These are phyloP conservation scores for Cladosporium sp. DNA, from an alignment of 2,329 filamentous ascomycete species.

Conservation along the genomic window DNA sequence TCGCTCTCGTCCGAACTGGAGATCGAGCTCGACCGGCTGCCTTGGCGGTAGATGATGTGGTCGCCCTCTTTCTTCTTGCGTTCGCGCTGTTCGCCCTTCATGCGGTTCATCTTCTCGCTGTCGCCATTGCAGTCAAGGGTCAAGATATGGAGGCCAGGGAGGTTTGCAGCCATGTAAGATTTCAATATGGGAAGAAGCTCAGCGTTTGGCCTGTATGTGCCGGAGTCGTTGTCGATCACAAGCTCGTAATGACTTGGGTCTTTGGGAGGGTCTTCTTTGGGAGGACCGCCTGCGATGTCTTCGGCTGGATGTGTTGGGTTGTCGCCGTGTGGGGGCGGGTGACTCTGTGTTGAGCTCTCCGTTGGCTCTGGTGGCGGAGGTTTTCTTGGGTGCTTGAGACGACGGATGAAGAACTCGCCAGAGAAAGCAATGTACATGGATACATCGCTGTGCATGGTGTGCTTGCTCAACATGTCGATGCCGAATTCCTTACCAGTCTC, in stretches of 20 bases:
- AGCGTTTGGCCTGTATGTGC: slow-evolving; percentile 87
- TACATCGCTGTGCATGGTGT: slow-evolving; percentile 95
- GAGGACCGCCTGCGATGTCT: slow-evolving; percentile 49
- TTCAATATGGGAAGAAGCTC: slow-evolving; percentile 70
- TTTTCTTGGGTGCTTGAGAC: slow-evolving; percentile 55
- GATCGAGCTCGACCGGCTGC: slow-evolving; percentile 47
- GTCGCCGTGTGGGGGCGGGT: slow-evolving; percentile 42
- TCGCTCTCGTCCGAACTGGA: slow-evolving; percentile 60
- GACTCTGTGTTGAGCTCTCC: slow-evolving; percentile 43
- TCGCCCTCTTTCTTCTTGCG: slow-evolving; percentile 66
- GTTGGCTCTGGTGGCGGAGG: slow-evolving; percentile 46
- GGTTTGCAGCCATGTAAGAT: slow-evolving; percentile 67
- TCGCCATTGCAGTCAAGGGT: slow-evolving; percentile 72
- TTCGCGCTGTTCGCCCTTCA: slow-evolving; percentile 75
- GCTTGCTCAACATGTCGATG: slow-evolving; percentile 88
- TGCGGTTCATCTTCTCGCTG: slow-evolving; percentile 67
- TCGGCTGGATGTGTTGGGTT: slow-evolving; percentile 54
- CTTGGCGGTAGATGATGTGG: slow-evolving; percentile 56
- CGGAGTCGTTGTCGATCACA: slow-evolving; percentile 91
- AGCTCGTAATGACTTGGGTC: slow-evolving; percentile 72
- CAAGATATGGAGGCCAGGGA: slow-evolving; percentile 74
- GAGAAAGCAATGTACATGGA: slow-evolving; percentile 87
- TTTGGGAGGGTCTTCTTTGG: slow-evolving; percentile 45
- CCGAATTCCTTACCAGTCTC: slow-evolving; percentile 96
- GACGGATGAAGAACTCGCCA: slow-evolving; percentile 87